Conservation (phyloP, 805 yeast species). For the Lachancea fermentati region DNA sequence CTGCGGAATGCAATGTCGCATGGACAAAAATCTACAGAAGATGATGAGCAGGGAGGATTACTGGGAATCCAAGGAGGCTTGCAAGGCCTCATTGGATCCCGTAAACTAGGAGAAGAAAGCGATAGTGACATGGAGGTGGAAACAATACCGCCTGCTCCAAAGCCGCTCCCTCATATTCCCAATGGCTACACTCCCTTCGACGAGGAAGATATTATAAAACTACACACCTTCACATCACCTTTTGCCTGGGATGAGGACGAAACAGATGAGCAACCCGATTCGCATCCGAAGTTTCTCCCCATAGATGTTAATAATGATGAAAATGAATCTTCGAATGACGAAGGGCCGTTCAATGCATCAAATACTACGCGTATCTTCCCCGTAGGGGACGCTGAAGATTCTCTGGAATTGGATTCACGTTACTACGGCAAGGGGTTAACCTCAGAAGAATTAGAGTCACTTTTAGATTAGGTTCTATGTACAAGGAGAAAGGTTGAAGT, state of each 20-base stretch:
- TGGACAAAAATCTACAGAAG: slow-evolving; percentile 25
- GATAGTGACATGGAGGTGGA: slow-evolving; percentile 43
- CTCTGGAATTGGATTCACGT: slow-evolving; percentile 14
- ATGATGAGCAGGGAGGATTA: slow-evolving; percentile 9
- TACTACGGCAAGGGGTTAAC: slow-evolving; percentile 25
- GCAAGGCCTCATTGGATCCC: slow-evolving; percentile 15
- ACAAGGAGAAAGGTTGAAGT: slow-evolving; percentile 4
- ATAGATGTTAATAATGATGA: slow-evolving; percentile 18
- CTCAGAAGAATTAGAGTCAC: slow-evolving; percentile 22
- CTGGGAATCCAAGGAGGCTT: slow-evolving; percentile 12
- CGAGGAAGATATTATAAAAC: slow-evolving; percentile 26
- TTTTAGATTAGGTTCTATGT: slow-evolving; percentile 11
- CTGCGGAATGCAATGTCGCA: slow-evolving; percentile 30
- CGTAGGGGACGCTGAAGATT: background rate
- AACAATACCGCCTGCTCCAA: slow-evolving; percentile 36
- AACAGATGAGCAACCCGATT: slow-evolving; percentile 15
- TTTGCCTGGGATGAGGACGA: slow-evolving; percentile 24
- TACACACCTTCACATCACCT: slow-evolving; percentile 21
- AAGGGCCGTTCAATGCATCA: background rate
- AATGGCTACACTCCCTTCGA: slow-evolving; percentile 39
- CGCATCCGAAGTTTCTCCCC: slow-evolving; percentile 19
- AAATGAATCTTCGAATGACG: slow-evolving; percentile 17
- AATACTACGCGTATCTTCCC: background rate
- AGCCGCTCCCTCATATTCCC: slow-evolving; percentile 41
- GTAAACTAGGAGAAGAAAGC: slow-evolving; percentile 12